phyloP scores from a whole-genome alignment of 202 grass and related monocot species.

The Carex sylvatica region DNA sequence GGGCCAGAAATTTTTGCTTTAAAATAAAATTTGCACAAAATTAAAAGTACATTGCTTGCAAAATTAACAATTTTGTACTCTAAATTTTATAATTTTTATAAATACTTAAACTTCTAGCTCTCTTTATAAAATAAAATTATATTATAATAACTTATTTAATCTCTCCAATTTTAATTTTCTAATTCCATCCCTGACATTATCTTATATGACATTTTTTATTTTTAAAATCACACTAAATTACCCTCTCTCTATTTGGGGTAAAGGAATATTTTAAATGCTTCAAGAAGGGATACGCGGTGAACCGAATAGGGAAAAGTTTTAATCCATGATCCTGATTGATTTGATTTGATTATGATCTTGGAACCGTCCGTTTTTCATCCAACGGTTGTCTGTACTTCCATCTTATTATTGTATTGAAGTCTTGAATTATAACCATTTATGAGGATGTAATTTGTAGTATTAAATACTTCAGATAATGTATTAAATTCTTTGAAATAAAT shows the following conservation, averaged over 20 bases:
- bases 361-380: too few relatives aligned
- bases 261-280: neutral
- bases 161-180: too few relatives aligned
- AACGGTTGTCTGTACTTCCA: neutral
- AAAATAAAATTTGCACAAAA: neutral
- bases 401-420: neutral
- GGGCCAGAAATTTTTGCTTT: neutral
- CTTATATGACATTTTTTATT: neutral
- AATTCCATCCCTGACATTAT: too few relatives aligned
- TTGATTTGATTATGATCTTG: too few relatives aligned
- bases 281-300: too few relatives aligned
- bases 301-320: too few relatives aligned
- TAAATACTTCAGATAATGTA: conserved; percentile 4
- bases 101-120: too few relatives aligned
- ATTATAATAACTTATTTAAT: too few relatives aligned
- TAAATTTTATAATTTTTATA: too few relatives aligned
- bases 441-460: neutral
- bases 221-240: neutral
- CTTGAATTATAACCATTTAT: neutral
- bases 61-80: too few relatives aligned
- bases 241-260: neutral
- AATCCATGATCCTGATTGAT: too few relatives aligned
- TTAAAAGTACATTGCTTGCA: neutral
- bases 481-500: neutral
- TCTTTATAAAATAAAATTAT: too few relatives aligned